These are phyloP conservation scores for Sporothrix dimorphospora DNA, from an alignment of 2,329 filamentous ascomycete genomes.

Conservation along the genomic window DNA sequence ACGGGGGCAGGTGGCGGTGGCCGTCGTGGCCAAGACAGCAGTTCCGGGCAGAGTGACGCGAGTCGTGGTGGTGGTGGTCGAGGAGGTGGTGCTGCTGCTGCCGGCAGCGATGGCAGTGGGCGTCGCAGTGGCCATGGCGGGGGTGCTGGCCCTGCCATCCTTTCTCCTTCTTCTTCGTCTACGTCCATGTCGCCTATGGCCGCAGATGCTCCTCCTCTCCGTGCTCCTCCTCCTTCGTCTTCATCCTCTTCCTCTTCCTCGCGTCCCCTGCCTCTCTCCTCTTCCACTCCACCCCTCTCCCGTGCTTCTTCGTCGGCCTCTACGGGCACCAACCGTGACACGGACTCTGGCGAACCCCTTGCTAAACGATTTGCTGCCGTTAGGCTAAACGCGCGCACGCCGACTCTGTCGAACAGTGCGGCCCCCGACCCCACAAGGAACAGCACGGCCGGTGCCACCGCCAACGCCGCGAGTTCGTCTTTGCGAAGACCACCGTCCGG, in stretches of 20 bases:
- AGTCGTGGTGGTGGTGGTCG: neutral
- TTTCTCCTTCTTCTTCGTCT: conserved; percentile 1
- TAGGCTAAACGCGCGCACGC: conserved; percentile 55
- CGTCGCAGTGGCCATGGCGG: neutral
- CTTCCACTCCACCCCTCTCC: conserved; percentile 33
- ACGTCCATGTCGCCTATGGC: neutral
- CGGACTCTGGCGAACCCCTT: conserved; percentile 56
- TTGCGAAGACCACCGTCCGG: neutral
- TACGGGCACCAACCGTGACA: conserved; percentile 35
- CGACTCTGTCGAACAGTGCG: neutral
- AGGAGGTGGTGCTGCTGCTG: too few species aligned
- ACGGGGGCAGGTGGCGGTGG: conserved; percentile 1
- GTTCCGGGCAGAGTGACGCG: too few species aligned
- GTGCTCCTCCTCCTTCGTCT: conserved; percentile 8
- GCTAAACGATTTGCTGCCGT: conserved; percentile 69
- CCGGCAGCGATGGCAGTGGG: neutral
- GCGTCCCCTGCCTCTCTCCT: conserved; percentile 25
- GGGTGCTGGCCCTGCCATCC: neutral
- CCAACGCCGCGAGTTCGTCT: neutral
- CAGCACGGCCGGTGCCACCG: neutral
- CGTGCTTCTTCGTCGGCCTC: conserved; percentile 36
- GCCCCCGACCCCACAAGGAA: neutral
- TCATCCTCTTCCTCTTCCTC: conserved; percentile 5
- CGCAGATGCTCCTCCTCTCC: neutral
- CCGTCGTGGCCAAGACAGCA: neutral